A percentile compares a stretch with the other conserved stretches of the same genome.
phyloP scores from a whole-genome alignment of 768 basidiomycete species.

The Cantharellus cinnabarinus region DNA sequence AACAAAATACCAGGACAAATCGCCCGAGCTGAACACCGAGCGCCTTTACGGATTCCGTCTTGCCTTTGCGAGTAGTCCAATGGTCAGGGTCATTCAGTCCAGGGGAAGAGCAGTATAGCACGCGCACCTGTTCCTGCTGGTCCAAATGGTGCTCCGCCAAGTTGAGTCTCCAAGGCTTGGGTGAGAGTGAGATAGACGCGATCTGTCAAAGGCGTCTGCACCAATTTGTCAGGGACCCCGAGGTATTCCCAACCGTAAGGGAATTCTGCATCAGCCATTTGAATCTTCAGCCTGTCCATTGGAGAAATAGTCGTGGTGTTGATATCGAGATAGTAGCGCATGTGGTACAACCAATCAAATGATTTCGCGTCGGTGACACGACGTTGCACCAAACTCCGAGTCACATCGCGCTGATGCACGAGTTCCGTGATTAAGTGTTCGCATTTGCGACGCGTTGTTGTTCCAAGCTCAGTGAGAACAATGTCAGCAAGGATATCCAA shows the following conservation, averaged over 20 bases:
- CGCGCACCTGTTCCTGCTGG: constrained; percentile 81
- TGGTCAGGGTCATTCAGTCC: not conserved
- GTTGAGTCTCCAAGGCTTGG: constrained; percentile 83
- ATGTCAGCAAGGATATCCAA: constrained; percentile 94
- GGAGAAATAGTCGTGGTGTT: constrained; percentile 39
- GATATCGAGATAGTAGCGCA: constrained; percentile 84
- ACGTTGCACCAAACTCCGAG: constrained; percentile 53
- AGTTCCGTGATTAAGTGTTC: constrained; percentile 98
- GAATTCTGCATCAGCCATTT: constrained; percentile 79
- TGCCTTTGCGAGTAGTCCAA: constrained; percentile 31
- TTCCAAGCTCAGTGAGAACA: constrained; percentile 70
- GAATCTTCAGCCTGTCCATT: constrained; percentile 59
- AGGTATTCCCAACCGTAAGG: constrained; percentile 98
- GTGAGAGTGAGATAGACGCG: constrained; percentile 91
- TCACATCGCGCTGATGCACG: constrained; percentile 93
- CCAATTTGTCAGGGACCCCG: constrained; percentile 87
- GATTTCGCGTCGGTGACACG: constrained; percentile 40
- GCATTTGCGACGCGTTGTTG: constrained; percentile 91
- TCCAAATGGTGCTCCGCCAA: constrained; percentile 94
- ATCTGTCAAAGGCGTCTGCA: constrained; percentile 95
- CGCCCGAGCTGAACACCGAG: constrained; percentile 92
- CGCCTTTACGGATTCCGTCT: constrained; percentile 98
- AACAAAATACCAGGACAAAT: constrained; percentile 99
- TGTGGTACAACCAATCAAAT: constrained; percentile 92
- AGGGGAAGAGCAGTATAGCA: not conserved